A percentile compares a stretch with the other conserved stretches of the same genome.
phyloP scores from a whole-genome alignment of 148 eudicot genomes.

The Rhododendron mucronatum region DNA sequence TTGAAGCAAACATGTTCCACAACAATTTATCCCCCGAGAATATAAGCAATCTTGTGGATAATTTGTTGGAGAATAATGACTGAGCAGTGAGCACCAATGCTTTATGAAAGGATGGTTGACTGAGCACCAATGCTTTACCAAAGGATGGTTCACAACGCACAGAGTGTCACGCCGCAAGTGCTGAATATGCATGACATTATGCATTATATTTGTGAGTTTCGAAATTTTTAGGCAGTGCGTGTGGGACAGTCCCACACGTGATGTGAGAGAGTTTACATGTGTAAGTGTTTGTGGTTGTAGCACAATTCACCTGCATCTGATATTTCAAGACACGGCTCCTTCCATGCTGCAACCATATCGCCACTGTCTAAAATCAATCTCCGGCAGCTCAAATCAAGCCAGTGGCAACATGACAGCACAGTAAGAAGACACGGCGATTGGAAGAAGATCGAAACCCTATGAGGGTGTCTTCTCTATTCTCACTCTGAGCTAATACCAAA shows the following conservation, averaged over 20 bases:
- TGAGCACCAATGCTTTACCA: background rate
- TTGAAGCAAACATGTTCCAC: background rate
- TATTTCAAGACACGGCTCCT: too few species aligned
- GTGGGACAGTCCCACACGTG: too few species aligned
- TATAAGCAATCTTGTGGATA: background rate
- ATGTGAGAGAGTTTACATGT: too few species aligned
- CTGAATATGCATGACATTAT: too few species aligned
- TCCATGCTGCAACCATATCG: background rate
- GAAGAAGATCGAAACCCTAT: background rate
- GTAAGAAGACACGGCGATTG: background rate
- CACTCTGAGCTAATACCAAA: background rate
- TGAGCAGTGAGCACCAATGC: background rate
- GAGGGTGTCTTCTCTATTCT: background rate
- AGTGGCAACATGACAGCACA: background rate
- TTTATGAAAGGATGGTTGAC: background rate
- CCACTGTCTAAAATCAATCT: background rate
- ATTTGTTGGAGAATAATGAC: background rate
- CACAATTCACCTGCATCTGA: too few species aligned
- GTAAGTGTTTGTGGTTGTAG: too few species aligned
- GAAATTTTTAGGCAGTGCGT: too few species aligned
- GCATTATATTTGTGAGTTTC: too few species aligned
- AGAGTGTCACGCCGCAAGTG: background rate
- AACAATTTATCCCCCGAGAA: background rate
- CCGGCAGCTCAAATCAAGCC: background rate
- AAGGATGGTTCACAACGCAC: background rate